Conservation (phyloP, 176 grass and related monocot genomes). For the Coix lacrymajobi region DNA sequence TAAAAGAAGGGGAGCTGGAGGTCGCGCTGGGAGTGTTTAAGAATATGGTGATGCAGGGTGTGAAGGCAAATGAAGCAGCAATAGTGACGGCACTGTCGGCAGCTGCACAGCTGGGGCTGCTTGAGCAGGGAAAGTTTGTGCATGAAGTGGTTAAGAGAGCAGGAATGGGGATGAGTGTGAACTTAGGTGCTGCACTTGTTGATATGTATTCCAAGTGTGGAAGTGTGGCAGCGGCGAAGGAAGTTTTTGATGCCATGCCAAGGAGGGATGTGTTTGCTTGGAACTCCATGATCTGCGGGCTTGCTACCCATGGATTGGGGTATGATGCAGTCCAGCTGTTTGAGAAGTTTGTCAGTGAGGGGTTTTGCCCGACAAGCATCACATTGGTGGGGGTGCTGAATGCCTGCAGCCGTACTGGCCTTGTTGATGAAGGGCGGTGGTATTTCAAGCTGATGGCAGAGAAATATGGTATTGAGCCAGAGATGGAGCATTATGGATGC, state of each 20-base stretch:
- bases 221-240: conserved; percentile 24
- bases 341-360: conserved; percentile 39
- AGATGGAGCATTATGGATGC: conserved; percentile 78
- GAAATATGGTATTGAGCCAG: conserved; percentile 47
- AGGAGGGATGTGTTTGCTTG: conserved; percentile 56
- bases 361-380: conserved; percentile 43
- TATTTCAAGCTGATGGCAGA: conserved; percentile 57
- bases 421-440: conserved; percentile 37
- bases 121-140: conserved; percentile 56
- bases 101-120: conserved; percentile 46
- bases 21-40: conserved; percentile 39
- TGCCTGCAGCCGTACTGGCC: conserved; percentile 61
- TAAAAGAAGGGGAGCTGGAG: conserved; percentile 51
- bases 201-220: conserved; percentile 85
- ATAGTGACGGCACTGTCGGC: conserved; percentile 45
- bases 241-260: conserved; percentile 45
- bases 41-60: conserved; percentile 30
- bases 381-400: conserved; percentile 71
- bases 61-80: conserved; percentile 41
- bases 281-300: conserved; percentile 66
- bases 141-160: conserved; percentile 22
- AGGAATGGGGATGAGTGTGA: conserved; percentile 12
- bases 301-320: conserved; percentile 57
- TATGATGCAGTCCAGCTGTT: conserved; percentile 48
- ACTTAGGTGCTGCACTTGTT: conserved; percentile 40